A percentile compares a stretch with the other conserved stretches of the same genome.
Conservation (phyloP, 331 rosid species). For the Acacia pycnantha region DNA sequence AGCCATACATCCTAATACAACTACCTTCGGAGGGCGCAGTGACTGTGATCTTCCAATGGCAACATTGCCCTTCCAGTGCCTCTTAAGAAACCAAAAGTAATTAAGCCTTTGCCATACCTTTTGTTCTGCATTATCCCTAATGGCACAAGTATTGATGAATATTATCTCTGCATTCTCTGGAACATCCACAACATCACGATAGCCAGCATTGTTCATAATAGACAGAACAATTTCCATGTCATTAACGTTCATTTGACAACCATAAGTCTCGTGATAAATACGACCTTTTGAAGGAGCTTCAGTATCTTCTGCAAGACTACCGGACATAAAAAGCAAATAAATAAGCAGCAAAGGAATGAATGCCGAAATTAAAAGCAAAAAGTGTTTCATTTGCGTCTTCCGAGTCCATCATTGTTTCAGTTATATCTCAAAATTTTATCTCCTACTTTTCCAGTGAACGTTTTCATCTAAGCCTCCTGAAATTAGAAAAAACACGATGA, state of each 20-base stretch:
- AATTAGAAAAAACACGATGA: not conserved
- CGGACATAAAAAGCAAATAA: conserved; percentile 4
- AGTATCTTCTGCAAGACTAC: conserved; percentile 49
- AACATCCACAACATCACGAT: conserved; percentile 61
- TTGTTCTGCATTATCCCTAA: conserved; percentile 97
- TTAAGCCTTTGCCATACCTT: conserved; percentile 99
- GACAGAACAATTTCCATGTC: conserved; percentile 95
- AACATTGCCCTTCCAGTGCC: conserved; percentile 88
- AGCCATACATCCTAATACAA: conserved; percentile 98
- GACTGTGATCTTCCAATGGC: conserved; percentile 78
- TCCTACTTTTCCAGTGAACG: not conserved
- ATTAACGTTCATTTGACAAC: conserved; percentile 97
- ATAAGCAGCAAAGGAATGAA: not conserved
- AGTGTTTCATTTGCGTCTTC: not conserved
- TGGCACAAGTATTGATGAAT: conserved; percentile 96
- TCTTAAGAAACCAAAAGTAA: conserved; percentile 97
- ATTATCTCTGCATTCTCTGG: conserved; percentile 93
- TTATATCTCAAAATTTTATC: not conserved
- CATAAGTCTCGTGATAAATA: conserved; percentile 95
- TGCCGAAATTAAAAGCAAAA: conserved; percentile 4
- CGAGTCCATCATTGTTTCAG: not conserved
- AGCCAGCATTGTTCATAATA: conserved; percentile 88
- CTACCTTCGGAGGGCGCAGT: conserved; percentile 79
- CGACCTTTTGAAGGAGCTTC: conserved; percentile 68
- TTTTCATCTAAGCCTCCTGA: conserved; percentile 14